Base-by-base conservation (phyloP, 441 rosid genomes). In the Pelargonium fulgidum region DNA sequence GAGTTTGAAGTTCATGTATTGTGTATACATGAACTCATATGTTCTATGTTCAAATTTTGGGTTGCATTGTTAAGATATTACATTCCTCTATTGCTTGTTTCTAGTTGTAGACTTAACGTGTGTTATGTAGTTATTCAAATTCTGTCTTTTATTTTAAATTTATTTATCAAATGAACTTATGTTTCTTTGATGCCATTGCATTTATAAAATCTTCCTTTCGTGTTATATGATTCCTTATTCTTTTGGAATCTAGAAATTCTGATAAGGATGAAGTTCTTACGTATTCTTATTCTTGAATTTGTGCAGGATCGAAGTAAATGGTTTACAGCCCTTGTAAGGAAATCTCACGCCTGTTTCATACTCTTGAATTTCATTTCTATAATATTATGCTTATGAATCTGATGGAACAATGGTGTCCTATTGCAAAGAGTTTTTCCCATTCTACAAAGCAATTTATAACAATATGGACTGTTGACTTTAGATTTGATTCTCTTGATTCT, bases 221-320 rank as follows among this genome's bases (percentile, higher is more conserved):
- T 42, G 45, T 64, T 44, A 6, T 58, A 16, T 67, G 22, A 16
- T 64, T 16, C 67, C 13, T 8, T 68, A 52, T 54, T 67, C 70
- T 62, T 41, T 68, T 42, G 52, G 68, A 13, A 54, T 44, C 13
- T 41, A 54, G 33, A 67, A 65, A 48, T 29, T 58, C 7, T 70
- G 61, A 48, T 68, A 16, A 45, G 66, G 66, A 66, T 56, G 45
- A 42, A 11, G 17, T 45, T 62, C 80, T 87, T 42, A 77, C 47
- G 14, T 70, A 70, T 65, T 41, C 67, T 75, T 66, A 67, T 69
- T 44, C 68, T 73, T 73, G 63, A 50, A 56, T 62, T 81, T 65
- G 67, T 82, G 73, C 96, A 91, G 97, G 88, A 81, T 42, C 85
- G 81, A 59, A 82, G 78, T 81, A 88, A 69, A 75, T 92, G 97